Conservation (phyloP, 2,329 filamentous ascomycete species). For the Stemphylium beticola region DNA sequence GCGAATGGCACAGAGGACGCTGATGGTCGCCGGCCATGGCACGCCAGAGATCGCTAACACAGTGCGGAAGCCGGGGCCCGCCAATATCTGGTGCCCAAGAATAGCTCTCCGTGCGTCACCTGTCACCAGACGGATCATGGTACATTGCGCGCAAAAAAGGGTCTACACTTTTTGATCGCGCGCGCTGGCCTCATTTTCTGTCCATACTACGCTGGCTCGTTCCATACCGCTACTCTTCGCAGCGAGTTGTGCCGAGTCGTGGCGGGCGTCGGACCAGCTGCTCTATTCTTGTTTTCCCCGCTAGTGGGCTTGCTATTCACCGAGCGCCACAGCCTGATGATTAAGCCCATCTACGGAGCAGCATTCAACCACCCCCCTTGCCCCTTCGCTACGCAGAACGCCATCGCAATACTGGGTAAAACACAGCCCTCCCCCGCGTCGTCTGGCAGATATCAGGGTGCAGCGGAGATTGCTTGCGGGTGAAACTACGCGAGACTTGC, state of each 20-base stretch:
- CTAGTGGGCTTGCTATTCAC: background rate
- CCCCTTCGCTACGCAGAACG: background rate
- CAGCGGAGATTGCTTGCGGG: no score
- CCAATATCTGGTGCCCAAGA: slow-evolving; percentile 35
- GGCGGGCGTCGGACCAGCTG: slow-evolving; percentile 2
- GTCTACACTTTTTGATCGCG: slow-evolving; percentile 4
- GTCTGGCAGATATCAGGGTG: no score
- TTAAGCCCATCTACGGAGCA: background rate
- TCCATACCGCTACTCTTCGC: slow-evolving; percentile 11
- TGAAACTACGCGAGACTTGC: no score
- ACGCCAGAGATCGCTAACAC: slow-evolving; percentile 31
- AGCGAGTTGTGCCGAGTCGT: slow-evolving; percentile 3
- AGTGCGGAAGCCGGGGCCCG: slow-evolving; percentile 24
- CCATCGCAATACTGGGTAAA: no score
- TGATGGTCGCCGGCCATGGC: background rate
- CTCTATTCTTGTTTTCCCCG: slow-evolving; percentile 12
- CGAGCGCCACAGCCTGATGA: slow-evolving; percentile 7
- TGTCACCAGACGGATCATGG: slow-evolving; percentile 17
- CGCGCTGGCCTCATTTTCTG: slow-evolving; percentile 8
- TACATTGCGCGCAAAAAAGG: slow-evolving; percentile 4
- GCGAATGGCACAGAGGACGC: background rate
- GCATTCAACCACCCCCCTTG: background rate
- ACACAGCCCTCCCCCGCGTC: no score
- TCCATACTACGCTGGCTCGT: slow-evolving; percentile 18
- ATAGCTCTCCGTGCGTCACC: slow-evolving; percentile 32